Evolutionary conservation across 495 filamentous ascomycete genomes (phyloP), one percentile per base, ranked within the genome.

Genomic region (Xylaria grammica): DNA sequence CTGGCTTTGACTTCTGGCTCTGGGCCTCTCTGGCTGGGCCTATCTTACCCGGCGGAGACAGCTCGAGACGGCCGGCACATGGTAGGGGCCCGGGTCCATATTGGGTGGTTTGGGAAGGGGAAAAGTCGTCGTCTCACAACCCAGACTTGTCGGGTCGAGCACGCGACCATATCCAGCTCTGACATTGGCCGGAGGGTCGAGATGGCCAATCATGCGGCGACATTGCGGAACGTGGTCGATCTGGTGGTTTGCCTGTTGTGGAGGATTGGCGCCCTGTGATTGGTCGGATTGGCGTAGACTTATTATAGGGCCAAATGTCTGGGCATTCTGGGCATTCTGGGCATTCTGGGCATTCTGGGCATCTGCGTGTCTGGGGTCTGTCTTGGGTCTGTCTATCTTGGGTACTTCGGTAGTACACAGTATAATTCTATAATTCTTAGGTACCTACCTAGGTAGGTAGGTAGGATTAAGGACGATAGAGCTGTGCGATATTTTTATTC

Each of bases 131-230:
- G 58, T 34, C 44, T 40, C 30, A 52, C 62, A 63, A 66, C 66
- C 65, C 63, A 65, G 67, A 68, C 51, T 57, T 65, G 68, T 71
- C 66, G 62, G 63, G 61, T 67, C 46, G 71, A 73, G 72, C 72
- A 74, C 69, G 72, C 72, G 72, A 74, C 71, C 72, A 74, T 60
- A 66, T 74, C 53, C 52, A 69, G 66, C 69, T 66, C 66, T 71
- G 61, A 64, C 71, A 73, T 73, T 73, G 71, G 71, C 38, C 65
- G 66, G 67, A 57, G 65, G 57, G 10, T 19, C 38, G 7, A 15
- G 4, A 26, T 5, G 30, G 19, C 70, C 70, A 72, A 72, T 72
- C 70, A 72, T 20, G 22, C 30, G 2, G 19, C 20, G 30, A 0
- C 45, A 42, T 60, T 51, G 45, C 30, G 58, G 58, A 60, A 60